phyloP scores from a whole-genome alignment of 192 early-diverging fungal species.

The Dissophora globulifera region DNA sequence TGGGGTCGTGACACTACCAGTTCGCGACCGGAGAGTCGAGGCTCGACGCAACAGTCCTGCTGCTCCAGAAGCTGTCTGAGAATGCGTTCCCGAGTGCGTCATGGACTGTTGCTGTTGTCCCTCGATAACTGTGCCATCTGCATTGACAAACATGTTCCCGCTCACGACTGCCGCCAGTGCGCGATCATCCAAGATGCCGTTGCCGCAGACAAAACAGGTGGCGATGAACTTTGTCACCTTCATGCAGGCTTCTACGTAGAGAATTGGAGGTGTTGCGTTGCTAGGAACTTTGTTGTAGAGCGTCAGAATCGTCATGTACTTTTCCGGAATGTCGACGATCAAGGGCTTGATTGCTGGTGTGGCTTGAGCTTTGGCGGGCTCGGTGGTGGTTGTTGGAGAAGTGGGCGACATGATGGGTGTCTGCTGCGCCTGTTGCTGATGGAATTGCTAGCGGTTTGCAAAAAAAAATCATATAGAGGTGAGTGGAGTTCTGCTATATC shows the following conservation, averaged over 20 bases:
- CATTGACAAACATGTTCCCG: slow-evolving; percentile 33
- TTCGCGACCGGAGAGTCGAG: slow-evolving; percentile 42
- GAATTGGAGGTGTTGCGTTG: slow-evolving; percentile 63
- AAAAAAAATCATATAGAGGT: not conserved
- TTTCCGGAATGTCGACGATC: slow-evolving; percentile 69
- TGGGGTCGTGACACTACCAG: slow-evolving; percentile 19
- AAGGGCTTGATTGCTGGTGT: slow-evolving; percentile 48
- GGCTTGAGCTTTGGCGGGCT: slow-evolving; percentile 24
- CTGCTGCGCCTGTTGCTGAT: slow-evolving; percentile 35
- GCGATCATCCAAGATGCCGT: slow-evolving; percentile 42
- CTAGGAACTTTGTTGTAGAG: slow-evolving; percentile 69
- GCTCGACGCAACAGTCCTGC: slow-evolving; percentile 34
- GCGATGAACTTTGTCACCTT: slow-evolving; percentile 74
- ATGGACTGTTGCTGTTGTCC: slow-evolving; percentile 19
- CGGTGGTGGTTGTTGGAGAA: slow-evolving; percentile 29
- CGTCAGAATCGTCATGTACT: slow-evolving; percentile 70
- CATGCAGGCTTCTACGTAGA: slow-evolving; percentile 74
- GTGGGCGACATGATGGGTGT: slow-evolving; percentile 37
- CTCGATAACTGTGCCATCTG: slow-evolving; percentile 1
- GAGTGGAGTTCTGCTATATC: too few species aligned
- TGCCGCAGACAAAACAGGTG: slow-evolving; percentile 50
- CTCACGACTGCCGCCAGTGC: slow-evolving; percentile 44
- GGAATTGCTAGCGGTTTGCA: slow-evolving; percentile 24
- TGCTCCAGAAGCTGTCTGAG: slow-evolving; percentile 18
- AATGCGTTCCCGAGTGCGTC: slow-evolving; percentile 27